Conservation (phyloP, 139 green algal genomes). For the Tetradesmus obliquus region DNA sequence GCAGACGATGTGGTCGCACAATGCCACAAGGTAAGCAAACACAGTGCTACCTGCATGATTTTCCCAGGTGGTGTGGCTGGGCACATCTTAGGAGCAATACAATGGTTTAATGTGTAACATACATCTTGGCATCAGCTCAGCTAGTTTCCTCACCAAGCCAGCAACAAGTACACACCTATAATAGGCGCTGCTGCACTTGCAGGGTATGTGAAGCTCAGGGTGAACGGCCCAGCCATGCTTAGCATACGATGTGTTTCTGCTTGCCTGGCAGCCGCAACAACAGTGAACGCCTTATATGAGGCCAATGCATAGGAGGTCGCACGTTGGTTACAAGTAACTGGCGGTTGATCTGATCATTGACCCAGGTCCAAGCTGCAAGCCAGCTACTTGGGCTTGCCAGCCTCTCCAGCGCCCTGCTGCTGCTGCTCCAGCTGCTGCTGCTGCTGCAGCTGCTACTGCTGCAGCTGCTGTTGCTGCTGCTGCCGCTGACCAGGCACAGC, state of each 20-base stretch:
- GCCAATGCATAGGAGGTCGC: neutral
- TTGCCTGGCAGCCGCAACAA: neutral
- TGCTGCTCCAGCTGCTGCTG: neutral
- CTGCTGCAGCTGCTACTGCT: neutral
- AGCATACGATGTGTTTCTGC: neutral
- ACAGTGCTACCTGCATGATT: too few species aligned
- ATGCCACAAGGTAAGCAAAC: too few species aligned
- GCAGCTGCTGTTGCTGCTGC: neutral
- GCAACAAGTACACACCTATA: neutral
- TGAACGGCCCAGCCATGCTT: neutral
- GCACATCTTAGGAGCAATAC: too few species aligned
- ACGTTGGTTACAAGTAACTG: neutral
- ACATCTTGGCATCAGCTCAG: too few species aligned
- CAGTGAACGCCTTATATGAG: neutral
- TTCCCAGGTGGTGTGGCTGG: too few species aligned
- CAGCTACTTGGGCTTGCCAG: neutral
- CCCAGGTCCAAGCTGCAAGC: neutral
- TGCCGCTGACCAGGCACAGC: neutral
- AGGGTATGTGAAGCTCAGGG: neutral
- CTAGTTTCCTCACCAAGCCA: too few species aligned
- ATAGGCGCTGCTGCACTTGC: neutral
- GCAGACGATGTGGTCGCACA: too few species aligned
- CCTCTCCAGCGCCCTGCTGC: neutral
- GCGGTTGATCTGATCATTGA: neutral
- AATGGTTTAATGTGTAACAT: too few species aligned